Percentiles rank a stretch among this genome's conserved stretches.
Conservation (phyloP, 2,329 filamentous ascomycete genomes). For the Fusarium oligoseptatum region DNA sequence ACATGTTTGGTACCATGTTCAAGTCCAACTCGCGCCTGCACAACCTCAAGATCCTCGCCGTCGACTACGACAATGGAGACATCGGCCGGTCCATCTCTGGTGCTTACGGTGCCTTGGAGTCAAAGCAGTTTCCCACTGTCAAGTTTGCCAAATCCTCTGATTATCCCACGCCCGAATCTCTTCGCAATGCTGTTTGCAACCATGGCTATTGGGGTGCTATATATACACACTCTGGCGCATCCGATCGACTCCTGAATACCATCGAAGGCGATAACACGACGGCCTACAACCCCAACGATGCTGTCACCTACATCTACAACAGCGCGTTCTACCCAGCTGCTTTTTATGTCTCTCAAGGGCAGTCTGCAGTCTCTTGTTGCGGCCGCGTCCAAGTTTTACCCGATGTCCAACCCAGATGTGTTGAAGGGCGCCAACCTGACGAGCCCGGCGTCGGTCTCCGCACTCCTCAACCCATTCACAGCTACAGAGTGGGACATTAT, state of each 20-base stretch:
- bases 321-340: conserved; percentile 50
- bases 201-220: conserved; percentile 53
- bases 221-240: conserved; percentile 47
- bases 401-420: conserved; percentile 21
- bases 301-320: conserved; percentile 52
- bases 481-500: conserved; percentile 43
- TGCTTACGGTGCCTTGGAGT: conserved; percentile 47
- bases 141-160: conserved; percentile 35
- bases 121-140: conserved; percentile 47
- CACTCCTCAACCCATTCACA: conserved; percentile 49
- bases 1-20: conserved; percentile 50
- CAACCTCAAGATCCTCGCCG: conserved; percentile 40
- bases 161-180: conserved; percentile 37
- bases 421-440: conserved; percentile 30
- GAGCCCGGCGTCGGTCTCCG: conserved; percentile 33
- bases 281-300: conserved; percentile 48
- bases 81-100: conserved; percentile 47
- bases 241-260: conserved; percentile 45
- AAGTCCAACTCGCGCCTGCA: conserved; percentile 36
- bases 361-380: conserved; percentile 45
- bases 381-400: conserved; percentile 38
- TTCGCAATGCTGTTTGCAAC: conserved; percentile 51
- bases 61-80: conserved; percentile 46
- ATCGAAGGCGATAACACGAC: conserved; percentile 38
- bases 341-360: conserved; percentile 41